Evolutionary conservation across 2,329 filamentous ascomycete species (phyloP), one percentile per base, ranked within the genome.

Genomic region (Ophiostoma montium): DNA sequence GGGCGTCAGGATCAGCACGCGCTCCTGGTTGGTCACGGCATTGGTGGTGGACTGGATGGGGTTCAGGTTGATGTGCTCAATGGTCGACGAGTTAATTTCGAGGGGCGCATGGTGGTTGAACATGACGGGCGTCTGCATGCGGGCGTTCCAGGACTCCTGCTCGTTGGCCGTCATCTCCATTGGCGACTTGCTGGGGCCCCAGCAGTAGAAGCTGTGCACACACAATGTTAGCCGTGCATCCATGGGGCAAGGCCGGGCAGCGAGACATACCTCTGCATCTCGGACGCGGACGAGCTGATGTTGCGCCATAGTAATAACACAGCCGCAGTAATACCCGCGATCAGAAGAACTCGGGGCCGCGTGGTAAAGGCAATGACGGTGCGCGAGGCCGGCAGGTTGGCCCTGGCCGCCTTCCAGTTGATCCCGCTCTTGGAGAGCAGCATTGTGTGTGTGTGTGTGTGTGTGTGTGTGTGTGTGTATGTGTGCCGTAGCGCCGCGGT

Each of bases 151-250:
- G 56, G 86, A 76, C 54, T 82, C 82, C 65, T 90, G 83, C 63
- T 98, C 92, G 63, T 95, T 95, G 50, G 83, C 70, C 38, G 84
- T 79, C 87, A 98, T 95, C 56, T 92, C 80, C 80, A 94, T 94
- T 48, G 92, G 92, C n/a, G 92, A 79, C 70, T 94, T 95, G 21
- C 84, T 79, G 13, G 92, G 90, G 12, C 92, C 92, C 76, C 88
- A 96, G 71, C 92, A 98, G 69, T 95, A 94, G 68, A 94, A 95
- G 68, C 90, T 96, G 50, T n/a, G n/a, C n/a, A n/a, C n/a, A 31
- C 23, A 13, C 2, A 47, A 39, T 11, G 45, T 51, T 27, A 51
- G 49, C 13, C 10, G 33, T 9, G 19, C 13, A 11, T 38, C 6
- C 36, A 46, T 21, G 33, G 16, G 3, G 15, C 30, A 31, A 6